Base-by-base conservation (phyloP, 2,329 filamentous ascomycete species). In the Teratosphaeria destructans region DNA sequence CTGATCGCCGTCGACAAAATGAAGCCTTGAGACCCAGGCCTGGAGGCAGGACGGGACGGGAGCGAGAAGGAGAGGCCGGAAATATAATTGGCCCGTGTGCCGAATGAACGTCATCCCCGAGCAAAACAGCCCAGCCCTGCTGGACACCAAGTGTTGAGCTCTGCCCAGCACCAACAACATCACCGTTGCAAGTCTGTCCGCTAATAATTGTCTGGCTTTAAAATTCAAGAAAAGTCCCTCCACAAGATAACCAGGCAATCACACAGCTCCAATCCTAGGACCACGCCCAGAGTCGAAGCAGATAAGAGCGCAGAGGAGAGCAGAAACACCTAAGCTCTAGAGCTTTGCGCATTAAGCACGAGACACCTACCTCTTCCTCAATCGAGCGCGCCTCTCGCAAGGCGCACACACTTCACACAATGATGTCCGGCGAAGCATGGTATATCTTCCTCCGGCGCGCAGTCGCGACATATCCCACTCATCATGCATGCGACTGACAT, bases 391-490 rank as follows among this genome's bases (percentile, higher is more conserved):
- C 43, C 14, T 47, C 43, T 19, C 43, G 43, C 16, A 19, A 47
- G 43, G 43, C 43, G 43, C 43, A 8, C 14, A 47, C 11, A 7
- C 6, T 7, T n/a, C 43, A 4, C 43, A n/a, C 19, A 66, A 72
- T 67, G 59, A 74, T 74, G 72, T 73, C 71, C 59, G 71, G 72
- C 65, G 72, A 74, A 71, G 72, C 72, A 65, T 74, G 72, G 69
- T 71, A 69, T 39, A 62, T n/a, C 52, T 34, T 23, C 60, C 56
- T 56, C 52, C 57, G 29, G n/a, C 35, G 29, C 54, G 5, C 57
- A 55, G 47, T n/a, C 29, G 34, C 34, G 47, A 35, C 14, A 59
- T 55, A 34, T 35, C 59, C 19, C 59, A 60, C 57, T 54, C 52
- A 23, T 23, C 23, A 23, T 23, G 1, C 23, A 23, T 23, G 23